Evolutionary conservation across 306 rosid genomes (phyloP).

Genomic region (Ziziphus jujuba): DNA sequence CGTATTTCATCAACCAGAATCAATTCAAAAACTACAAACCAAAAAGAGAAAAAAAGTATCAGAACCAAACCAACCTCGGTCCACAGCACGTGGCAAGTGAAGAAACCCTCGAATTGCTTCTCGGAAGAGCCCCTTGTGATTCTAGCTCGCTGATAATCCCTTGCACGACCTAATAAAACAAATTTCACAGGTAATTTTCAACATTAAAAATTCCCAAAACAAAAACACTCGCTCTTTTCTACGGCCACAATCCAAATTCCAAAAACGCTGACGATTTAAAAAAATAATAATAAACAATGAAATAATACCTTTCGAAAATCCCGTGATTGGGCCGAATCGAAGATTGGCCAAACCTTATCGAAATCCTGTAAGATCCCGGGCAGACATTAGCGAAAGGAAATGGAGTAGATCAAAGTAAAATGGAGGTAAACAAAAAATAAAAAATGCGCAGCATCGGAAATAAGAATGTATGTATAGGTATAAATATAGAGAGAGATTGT

Average conservation of each 20-base stretch:
- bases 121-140: conserved; percentile 98
- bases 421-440: neutral
- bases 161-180: conserved; percentile 76
- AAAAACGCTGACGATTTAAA: neutral
- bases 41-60: neutral
- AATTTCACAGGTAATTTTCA: conserved; percentile 20
- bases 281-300: conserved; percentile 8
- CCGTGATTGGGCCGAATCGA: conserved; percentile 92
- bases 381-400: neutral
- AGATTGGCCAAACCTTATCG: conserved; percentile 98
- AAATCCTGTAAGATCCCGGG: conserved; percentile 73
- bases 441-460: neutral
- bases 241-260: neutral
- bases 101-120: conserved; percentile 97
- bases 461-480: neutral
- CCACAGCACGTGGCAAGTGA: conserved; percentile 99
- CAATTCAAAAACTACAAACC: conserved; percentile 3
- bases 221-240: neutral
- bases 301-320: conserved; percentile 87
- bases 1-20: conserved; percentile 11
- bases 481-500: neutral
- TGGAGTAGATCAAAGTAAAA: conserved; percentile 26
- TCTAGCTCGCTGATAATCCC: conserved; percentile 96
- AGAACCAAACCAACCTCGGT: conserved; percentile 74
- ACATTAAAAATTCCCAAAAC: neutral